Conservation (phyloP, 352 stramenopile genomes). For the Phytopythium sindhum region DNA sequence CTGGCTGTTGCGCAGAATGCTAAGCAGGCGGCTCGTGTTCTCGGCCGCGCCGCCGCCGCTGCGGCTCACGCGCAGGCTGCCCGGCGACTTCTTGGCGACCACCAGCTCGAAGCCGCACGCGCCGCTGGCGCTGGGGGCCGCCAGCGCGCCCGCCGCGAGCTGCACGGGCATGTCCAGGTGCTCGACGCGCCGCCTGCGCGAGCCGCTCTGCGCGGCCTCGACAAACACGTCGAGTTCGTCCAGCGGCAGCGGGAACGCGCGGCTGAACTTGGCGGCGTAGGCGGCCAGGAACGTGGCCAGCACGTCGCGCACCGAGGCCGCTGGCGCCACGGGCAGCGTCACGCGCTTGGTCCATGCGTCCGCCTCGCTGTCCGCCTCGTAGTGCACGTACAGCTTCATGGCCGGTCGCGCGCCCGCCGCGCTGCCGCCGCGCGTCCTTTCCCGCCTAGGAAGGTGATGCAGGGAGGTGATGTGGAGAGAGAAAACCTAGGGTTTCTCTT, state of each 20-base stretch:
- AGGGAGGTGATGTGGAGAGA: no score
- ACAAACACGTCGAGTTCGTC: slow-evolving; percentile 37
- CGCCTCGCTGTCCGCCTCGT: slow-evolving; percentile 26
- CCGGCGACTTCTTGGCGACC: slow-evolving; percentile 17
- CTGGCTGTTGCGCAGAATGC: slow-evolving; percentile 3
- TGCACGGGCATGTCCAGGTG: slow-evolving; percentile 21
- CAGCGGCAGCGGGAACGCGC: slow-evolving; percentile 15
- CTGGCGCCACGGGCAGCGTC: slow-evolving; percentile 23
- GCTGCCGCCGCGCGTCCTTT: no score
- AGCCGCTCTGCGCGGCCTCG: slow-evolving; percentile 22
- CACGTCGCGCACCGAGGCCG: slow-evolving; percentile 35
- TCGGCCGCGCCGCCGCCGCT: neutral
- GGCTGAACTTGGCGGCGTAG: slow-evolving; percentile 42
- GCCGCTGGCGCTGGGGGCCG: slow-evolving; percentile 11
- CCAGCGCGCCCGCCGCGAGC: slow-evolving; percentile 1
- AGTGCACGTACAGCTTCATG: slow-evolving; percentile 72
- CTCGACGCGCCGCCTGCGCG: slow-evolving; percentile 15
- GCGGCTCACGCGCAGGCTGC: slow-evolving; percentile 4
- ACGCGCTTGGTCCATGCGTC: slow-evolving; percentile 56
- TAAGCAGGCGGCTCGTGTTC: slow-evolving; percentile 8
- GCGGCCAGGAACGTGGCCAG: slow-evolving; percentile 32
- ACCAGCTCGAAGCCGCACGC: slow-evolving; percentile 35
- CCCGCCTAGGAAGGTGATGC: no score
- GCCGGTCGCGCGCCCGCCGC: neutral
- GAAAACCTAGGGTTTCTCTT: no score